phyloP scores from a whole-genome alignment of 768 basidiomycete genomes.

The Neoboletus subvelutipes region DNA sequence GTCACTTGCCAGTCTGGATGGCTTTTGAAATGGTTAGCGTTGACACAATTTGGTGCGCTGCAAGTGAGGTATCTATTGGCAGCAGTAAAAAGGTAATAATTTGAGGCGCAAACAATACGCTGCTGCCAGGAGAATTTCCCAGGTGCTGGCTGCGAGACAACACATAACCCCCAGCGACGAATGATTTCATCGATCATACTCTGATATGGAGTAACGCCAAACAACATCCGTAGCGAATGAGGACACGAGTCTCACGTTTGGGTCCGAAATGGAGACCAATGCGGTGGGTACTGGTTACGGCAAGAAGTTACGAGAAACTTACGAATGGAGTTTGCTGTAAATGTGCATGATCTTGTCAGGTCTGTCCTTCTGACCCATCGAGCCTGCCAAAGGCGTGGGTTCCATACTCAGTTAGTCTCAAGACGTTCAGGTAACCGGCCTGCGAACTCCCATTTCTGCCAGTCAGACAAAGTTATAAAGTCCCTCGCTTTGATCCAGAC shows the following conservation, averaged over 20 bases:
- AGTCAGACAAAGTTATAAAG: slow-evolving; percentile 35
- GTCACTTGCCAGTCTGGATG: slow-evolving; percentile 24
- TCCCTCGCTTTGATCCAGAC: slow-evolving; percentile 10
- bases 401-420: slow-evolving; percentile 27
- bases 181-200: slow-evolving; percentile 29
- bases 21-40: background rate
- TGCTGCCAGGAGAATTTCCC: no score
- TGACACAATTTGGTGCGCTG: slow-evolving; percentile 6
- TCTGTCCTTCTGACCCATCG: slow-evolving; percentile 29
- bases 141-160: background rate
- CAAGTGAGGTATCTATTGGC: background rate
- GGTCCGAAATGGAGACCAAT: slow-evolving; percentile 26
- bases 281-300: slow-evolving; percentile 31
- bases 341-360: slow-evolving; percentile 27
- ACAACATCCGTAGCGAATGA: slow-evolving; percentile 14
- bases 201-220: slow-evolving; percentile 21
- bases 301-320: slow-evolving; percentile 24
- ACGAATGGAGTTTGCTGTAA: slow-evolving; percentile 31
- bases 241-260: slow-evolving; percentile 22
- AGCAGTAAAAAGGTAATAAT: background rate
- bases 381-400: slow-evolving; percentile 34
- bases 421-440: slow-evolving; percentile 16
- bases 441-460: slow-evolving; percentile 21
- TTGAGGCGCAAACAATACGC: slow-evolving; percentile 2
- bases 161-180: slow-evolving; percentile 8